Evolutionary conservation across 2,329 filamentous ascomycete species (phyloP).

Genomic region (Diplocarpon rosae): DNA sequence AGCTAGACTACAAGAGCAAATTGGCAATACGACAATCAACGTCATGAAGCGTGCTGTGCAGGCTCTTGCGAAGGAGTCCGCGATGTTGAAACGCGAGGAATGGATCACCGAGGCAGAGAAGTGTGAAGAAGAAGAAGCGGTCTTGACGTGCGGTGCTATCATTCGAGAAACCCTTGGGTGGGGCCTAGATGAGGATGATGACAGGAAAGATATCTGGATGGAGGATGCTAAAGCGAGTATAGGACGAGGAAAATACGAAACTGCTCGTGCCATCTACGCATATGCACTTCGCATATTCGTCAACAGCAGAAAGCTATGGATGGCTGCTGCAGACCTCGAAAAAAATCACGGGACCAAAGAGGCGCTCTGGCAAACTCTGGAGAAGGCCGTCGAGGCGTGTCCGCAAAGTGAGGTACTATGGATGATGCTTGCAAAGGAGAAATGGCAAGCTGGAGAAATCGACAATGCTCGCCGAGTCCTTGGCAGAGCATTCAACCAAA

Average conservation of each 20-base stretch:
- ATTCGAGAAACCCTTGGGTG: conserved; percentile 88
- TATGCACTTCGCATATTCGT: conserved; percentile 85
- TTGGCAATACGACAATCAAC: conserved; percentile 70
- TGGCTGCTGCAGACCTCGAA: conserved; percentile 83
- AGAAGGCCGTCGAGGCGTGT: conserved; percentile 89
- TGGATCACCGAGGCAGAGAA: conserved; percentile 94
- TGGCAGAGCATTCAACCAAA: conserved; percentile 83
- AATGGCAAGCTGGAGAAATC: conserved; percentile 79
- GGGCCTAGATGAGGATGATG: conserved; percentile 89
- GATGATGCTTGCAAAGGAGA: conserved; percentile 94
- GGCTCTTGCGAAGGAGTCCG: conserved; percentile 76
- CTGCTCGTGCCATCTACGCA: conserved; percentile 84
- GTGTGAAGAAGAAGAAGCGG: conserved; percentile 84
- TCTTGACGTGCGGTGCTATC: conserved; percentile 79
- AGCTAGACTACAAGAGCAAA: conserved; percentile 78
- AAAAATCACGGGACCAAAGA: conserved; percentile 79
- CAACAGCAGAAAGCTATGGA: conserved; percentile 79
- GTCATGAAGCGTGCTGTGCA: conserved; percentile 94
- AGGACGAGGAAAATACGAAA: conserved; percentile 73
- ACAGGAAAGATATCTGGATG: conserved; percentile 91
- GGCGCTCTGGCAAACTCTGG: conserved; percentile 71
- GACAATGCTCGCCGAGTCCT: conserved; percentile 80
- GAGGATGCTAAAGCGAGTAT: conserved; percentile 82
- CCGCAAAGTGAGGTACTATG: conserved; percentile 85
- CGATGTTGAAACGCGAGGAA: conserved; percentile 94